A percentile compares a stretch with the other conserved stretches of the same genome.
phyloP scores from a whole-genome alignment of 2,329 filamentous ascomycete genomes.

The Chaetomium sp. region DNA sequence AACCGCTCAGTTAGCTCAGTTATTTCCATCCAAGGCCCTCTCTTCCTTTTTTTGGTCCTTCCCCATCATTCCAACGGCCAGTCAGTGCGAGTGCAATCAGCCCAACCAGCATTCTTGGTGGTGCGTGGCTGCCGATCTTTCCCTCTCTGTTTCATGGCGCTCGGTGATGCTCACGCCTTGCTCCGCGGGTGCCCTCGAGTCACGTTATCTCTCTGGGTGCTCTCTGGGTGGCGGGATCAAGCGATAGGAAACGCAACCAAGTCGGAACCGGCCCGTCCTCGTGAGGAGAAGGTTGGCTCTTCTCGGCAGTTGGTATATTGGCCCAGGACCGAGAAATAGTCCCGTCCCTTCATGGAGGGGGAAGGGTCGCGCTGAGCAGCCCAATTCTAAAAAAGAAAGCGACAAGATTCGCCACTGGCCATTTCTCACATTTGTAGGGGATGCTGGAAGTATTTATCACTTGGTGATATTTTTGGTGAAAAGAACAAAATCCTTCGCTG shows the following conservation, averaged over 20 bases:
- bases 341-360: background rate
- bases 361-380: background rate
- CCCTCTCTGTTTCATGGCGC: background rate
- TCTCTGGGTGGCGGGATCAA: background rate
- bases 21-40: background rate
- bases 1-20: background rate
- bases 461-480: background rate
- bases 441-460: background rate
- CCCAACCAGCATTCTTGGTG: background rate
- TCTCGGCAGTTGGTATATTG: slow-evolving; percentile 15
- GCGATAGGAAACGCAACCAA: background rate
- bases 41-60: background rate
- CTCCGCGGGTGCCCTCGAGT: background rate
- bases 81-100: background rate
- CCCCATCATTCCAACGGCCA: background rate
- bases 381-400: background rate
- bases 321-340: background rate
- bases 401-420: background rate
- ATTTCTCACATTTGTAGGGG: background rate
- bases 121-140: slow-evolving; percentile 4
- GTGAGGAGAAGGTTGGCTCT: background rate
- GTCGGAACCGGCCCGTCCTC: background rate
- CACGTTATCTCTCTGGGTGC: background rate
- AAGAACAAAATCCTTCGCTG: background rate
- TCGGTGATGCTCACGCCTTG: background rate